Percentiles rank a stretch among this genome's conserved stretches.
Conservation (phyloP, 2,329 filamentous ascomycete genomes). For the Microcyclosporella mali region DNA sequence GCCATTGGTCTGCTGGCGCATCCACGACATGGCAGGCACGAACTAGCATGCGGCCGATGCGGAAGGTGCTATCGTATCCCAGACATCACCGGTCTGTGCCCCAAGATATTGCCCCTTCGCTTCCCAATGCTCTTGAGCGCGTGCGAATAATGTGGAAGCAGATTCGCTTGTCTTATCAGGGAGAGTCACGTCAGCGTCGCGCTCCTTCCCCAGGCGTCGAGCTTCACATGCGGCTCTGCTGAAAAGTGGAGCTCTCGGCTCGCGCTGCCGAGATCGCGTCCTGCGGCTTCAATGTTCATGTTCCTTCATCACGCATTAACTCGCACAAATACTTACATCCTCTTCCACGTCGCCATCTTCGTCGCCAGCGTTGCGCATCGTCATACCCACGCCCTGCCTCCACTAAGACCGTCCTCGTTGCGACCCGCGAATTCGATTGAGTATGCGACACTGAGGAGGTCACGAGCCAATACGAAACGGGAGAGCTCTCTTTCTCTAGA, state of each 20-base stretch:
- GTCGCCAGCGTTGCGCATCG: not conserved
- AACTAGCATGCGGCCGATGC: not conserved
- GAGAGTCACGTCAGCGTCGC: no score
- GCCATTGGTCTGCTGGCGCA: conserved; percentile 19
- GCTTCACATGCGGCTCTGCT: conserved; percentile 10
- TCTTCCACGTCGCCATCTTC: not conserved
- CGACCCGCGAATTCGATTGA: not conserved
- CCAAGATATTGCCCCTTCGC: no score
- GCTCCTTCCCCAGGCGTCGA: not conserved
- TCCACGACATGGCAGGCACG: conserved; percentile 16
- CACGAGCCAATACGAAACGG: not conserved
- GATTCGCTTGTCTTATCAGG: not conserved
- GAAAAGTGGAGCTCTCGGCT: not conserved
- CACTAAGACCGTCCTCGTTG: not conserved
- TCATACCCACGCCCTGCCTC: no score
- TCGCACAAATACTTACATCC: no score
- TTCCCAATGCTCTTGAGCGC: no score
- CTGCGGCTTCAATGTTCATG: not conserved
- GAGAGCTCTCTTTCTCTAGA: not conserved
- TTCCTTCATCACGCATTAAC: no score
- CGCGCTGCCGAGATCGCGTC: conserved; percentile 1
- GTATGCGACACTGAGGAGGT: not conserved
- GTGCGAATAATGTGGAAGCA: not conserved
- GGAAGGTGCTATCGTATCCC: not conserved
- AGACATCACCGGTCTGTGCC: not conserved